phyloP scores from a whole-genome alignment of 306 rosid species.

The Dicorynia guianensis region DNA sequence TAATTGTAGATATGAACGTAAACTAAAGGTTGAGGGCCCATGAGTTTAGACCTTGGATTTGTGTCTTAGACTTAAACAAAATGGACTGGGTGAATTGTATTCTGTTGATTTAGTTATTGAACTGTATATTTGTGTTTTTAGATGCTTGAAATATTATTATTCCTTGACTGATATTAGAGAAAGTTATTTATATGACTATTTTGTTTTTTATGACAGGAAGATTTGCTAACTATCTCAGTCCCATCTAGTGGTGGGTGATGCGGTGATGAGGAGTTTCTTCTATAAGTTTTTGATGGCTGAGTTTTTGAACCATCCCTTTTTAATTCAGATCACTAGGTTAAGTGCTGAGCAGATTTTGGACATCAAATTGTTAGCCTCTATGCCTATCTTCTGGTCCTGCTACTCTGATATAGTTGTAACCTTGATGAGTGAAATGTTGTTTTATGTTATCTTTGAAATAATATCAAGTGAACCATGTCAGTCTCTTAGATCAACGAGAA shows the following conservation, averaged over 20 bases:
- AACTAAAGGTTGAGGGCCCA: background rate
- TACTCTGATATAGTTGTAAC: slow-evolving; percentile 26
- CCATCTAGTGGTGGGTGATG: slow-evolving; percentile 51
- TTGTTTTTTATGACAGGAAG: slow-evolving; percentile 55
- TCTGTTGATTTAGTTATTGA: background rate
- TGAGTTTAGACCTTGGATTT: background rate
- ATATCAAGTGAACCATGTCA: slow-evolving; percentile 26
- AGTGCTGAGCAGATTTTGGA: slow-evolving; percentile 33
- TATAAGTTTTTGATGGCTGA: background rate
- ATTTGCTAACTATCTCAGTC: slow-evolving; percentile 63
- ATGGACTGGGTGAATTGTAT: too few species aligned
- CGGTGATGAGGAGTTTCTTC: slow-evolving; percentile 16
- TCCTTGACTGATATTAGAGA: background rate
- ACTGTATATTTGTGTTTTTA: background rate
- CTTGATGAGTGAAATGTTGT: slow-evolving; percentile 34
- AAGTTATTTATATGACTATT: slow-evolving; percentile 2
- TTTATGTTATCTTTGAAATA: slow-evolving; percentile 30
- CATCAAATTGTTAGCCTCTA: slow-evolving; percentile 23
- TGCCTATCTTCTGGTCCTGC: slow-evolving; percentile 32
- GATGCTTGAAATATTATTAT: background rate
- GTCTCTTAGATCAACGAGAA: slow-evolving; percentile 5
- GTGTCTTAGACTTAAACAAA: background rate
- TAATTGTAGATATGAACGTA: background rate
- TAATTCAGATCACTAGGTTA: slow-evolving; percentile 29
- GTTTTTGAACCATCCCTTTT: background rate